Evolutionary conservation across 345 rosid genomes (phyloP), one percentile per base, ranked within the genome.

Genomic region (Pugionium cornutum): DNA sequence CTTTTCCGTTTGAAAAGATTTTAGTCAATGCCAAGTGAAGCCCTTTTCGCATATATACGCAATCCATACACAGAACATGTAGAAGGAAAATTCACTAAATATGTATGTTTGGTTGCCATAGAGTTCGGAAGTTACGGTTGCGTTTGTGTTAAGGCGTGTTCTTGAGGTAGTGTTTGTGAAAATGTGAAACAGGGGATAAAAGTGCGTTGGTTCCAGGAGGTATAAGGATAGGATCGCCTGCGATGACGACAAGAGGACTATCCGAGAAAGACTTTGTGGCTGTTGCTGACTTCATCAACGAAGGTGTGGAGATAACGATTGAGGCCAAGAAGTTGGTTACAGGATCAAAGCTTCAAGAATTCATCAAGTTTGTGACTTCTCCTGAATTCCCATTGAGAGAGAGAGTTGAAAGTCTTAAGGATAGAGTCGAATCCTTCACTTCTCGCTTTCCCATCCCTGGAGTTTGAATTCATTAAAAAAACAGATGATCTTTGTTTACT

Each of bases 201-300:
- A 92, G 98, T 31, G 98, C 96, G 0, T 77, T 82, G 44, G 91
- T 88, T 10, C 98, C 96, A 0, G 98, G 97, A 25, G 98, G 98
- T 58, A 89, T 92, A 66, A 87, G 98, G 57, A 83, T 92, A 46
- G 98, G 96, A 58, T 67, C 97, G 0, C 97, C 97, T 10, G 98
- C 98, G 1, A 92, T 89, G 96, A 89, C 98, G 3, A 89, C 97
- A 31, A 86, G 96, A 72, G 92, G 97, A 56, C 80, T 92, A 41
- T 75, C 81, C 0, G 94, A 82, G 80, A 80, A 80, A 66, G 98
- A 92, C 60, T 92, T 92, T 67, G 46, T 60, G 53, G 86, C 84
- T 40, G 74, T 79, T 0, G 97, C 97, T 0, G 83, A 87, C 47
- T 86, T 86, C 32, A 87, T 89, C 51, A 89, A 92, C 4, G 96